Percentiles rank a stretch among this genome's conserved stretches.
Evolutionary conservation across 805 yeast species (phyloP).

Genomic region (Yamadazyma paraphyllophila): DNA sequence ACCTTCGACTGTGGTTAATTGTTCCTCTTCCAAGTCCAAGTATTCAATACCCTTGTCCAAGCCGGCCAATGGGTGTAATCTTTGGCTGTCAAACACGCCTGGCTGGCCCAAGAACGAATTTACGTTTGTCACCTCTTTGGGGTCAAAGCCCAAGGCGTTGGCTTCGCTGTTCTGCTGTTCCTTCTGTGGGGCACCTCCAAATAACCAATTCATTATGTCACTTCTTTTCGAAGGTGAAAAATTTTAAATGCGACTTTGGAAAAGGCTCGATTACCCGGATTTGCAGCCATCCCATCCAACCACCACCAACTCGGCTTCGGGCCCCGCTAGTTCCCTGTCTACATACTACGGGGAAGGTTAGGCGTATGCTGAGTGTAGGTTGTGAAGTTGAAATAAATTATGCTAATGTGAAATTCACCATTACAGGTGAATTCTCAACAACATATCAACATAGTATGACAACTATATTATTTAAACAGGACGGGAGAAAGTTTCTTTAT

Average conservation of each 20-base stretch:
- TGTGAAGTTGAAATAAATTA: no score
- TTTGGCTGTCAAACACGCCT: slow-evolving; percentile 57
- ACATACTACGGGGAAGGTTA: no score
- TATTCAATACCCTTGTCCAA: slow-evolving; percentile 87
- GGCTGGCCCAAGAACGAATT: slow-evolving; percentile 60
- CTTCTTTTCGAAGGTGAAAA: slow-evolving; percentile 1
- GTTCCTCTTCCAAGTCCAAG: slow-evolving; percentile 81
- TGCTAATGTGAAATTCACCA: no score
- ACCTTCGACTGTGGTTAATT: slow-evolving; percentile 74
- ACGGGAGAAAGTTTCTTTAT: no score
- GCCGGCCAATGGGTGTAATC: slow-evolving; percentile 90
- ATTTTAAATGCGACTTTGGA: slow-evolving; percentile 7
- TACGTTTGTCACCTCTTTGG: slow-evolving; percentile 61
- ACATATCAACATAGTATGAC: no score
- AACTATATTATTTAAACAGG: no score
- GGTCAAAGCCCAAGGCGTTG: slow-evolving; percentile 59
- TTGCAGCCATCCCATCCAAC: slow-evolving; percentile 7
- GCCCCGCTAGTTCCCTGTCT: no score
- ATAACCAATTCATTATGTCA: slow-evolving; percentile 38
- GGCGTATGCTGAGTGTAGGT: no score
- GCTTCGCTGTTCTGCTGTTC: slow-evolving; percentile 14
- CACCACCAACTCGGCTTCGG: no score
- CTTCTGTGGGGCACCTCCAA: slow-evolving; percentile 36
- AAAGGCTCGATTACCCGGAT: slow-evolving; percentile 7
- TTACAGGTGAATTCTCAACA: no score